Evolutionary conservation across 495 filamentous ascomycete species (phyloP).

Genomic region (Aspergillus saccharolyticus): DNA sequence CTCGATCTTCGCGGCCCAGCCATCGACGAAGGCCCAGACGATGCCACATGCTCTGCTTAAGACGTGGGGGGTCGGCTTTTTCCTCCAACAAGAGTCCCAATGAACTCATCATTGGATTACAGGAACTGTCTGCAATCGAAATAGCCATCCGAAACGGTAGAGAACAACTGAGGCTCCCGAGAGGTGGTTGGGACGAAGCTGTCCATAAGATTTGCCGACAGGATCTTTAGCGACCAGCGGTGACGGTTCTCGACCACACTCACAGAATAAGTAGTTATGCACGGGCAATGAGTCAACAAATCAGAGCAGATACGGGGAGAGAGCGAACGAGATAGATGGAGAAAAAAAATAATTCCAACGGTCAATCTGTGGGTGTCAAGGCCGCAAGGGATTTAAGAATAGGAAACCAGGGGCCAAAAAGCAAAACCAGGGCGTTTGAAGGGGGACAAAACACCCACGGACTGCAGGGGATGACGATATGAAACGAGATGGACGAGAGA

Average conservation of each 20-base stretch:
- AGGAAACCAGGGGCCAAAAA: conserved; percentile 18
- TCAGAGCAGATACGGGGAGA: neutral
- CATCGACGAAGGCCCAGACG: conserved; percentile 41
- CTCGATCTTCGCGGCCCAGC: conserved; percentile 46
- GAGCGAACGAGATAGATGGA: no score
- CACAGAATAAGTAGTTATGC: neutral
- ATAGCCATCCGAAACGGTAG: conserved; percentile 39
- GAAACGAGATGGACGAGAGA: neutral
- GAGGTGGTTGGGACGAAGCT: conserved; percentile 27
- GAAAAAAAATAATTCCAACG: no score
- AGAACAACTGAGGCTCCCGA: conserved; percentile 34
- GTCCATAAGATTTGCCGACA: conserved; percentile 36
- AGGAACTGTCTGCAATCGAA: conserved; percentile 39
- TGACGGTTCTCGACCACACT: conserved; percentile 1
- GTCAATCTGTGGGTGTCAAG: conserved; percentile 4
- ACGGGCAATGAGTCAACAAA: conserved; percentile 2
- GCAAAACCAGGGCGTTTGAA: conserved; percentile 3
- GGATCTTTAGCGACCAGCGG: conserved; percentile 11
- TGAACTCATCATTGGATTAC: conserved; percentile 34
- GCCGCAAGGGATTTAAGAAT: conserved; percentile 1
- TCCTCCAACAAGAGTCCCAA: conserved; percentile 33
- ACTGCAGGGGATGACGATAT: neutral
- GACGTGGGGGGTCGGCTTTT: conserved; percentile 26
- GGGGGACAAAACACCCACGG: conserved; percentile 3
- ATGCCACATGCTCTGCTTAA: conserved; percentile 51